Conservation (phyloP, 1,284 basidiomycete species). For the Psilocybe mexicana region DNA sequence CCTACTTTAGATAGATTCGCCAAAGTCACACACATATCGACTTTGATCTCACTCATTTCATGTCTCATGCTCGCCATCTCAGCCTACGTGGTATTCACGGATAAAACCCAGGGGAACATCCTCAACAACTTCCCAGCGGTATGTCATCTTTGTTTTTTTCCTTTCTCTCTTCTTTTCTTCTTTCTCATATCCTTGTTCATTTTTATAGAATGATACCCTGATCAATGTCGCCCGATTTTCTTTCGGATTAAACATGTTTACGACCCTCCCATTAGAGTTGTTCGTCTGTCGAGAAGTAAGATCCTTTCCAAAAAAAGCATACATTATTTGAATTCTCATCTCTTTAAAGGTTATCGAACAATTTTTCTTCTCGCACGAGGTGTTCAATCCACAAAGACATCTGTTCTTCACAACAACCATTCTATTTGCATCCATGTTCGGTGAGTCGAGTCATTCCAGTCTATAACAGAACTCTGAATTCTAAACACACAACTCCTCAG, state of each 20-base stretch:
- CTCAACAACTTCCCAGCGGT: slow-evolving; percentile 88
- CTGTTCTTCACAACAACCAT: slow-evolving; percentile 89
- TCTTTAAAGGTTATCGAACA: slow-evolving; percentile 79
- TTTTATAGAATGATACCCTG: slow-evolving; percentile 67
- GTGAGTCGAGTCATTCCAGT: slow-evolving; percentile 37
- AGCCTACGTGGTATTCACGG: slow-evolving; percentile 91
- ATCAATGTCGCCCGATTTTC: slow-evolving; percentile 95
- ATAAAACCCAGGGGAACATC: slow-evolving; percentile 93
- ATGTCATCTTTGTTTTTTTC: slow-evolving; percentile 19
- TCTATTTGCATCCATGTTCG: slow-evolving; percentile 80
- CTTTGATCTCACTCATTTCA: slow-evolving; percentile 76
- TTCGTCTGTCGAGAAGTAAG: slow-evolving; percentile 91
- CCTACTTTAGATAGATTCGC: slow-evolving; percentile 96
- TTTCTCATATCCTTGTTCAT: neutral
- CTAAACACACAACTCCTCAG: slow-evolving; percentile 39
- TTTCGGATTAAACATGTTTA: slow-evolving; percentile 98
- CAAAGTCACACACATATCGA: slow-evolving; percentile 91
- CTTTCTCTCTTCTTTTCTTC: neutral
- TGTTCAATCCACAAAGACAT: slow-evolving; percentile 83
- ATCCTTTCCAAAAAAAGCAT: neutral
- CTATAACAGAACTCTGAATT: neutral
- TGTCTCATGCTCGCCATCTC: slow-evolving; percentile 88
- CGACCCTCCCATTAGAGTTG: slow-evolving; percentile 89
- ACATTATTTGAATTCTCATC: neutral
- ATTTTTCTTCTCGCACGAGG: slow-evolving; percentile 86